Percentiles rank a stretch among this genome's conserved stretches.
Conservation (phyloP, 805 yeast species). For the Metschnikowia corniflorae region DNA sequence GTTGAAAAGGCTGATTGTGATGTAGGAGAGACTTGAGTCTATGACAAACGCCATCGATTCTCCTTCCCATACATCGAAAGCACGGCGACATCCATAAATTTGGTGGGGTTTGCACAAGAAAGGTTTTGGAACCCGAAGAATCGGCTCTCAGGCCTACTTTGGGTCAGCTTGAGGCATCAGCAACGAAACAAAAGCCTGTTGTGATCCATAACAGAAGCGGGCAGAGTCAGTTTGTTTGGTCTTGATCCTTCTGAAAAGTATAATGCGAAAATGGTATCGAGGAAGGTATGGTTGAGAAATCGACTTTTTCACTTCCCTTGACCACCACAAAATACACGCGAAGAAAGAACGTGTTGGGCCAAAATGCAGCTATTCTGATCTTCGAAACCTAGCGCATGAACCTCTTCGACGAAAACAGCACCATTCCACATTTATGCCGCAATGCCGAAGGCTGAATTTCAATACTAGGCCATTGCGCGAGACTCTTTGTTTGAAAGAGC, state of each 20-base stretch:
- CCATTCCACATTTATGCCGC: slow-evolving; percentile 2
- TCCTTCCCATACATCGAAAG: slow-evolving; percentile 8
- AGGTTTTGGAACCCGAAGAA: slow-evolving; percentile 5
- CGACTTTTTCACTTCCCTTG: slow-evolving; percentile 10
- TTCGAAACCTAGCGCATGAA: slow-evolving; percentile 7
- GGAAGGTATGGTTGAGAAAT: slow-evolving; percentile 8
- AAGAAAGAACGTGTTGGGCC: slow-evolving; percentile 8
- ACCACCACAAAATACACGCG: slow-evolving; percentile 12
- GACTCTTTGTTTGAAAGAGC: slow-evolving; percentile 5
- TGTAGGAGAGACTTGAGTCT: slow-evolving; percentile 14
- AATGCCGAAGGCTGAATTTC: slow-evolving; percentile 4
- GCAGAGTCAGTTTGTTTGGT: slow-evolving; percentile 10
- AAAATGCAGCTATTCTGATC: slow-evolving; percentile 1
- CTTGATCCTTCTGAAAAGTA: slow-evolving; percentile 14
- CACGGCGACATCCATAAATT: slow-evolving; percentile 7
- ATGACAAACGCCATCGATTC: slow-evolving; percentile 5
- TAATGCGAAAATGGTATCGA: slow-evolving; percentile 7
- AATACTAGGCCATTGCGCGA: not conserved
- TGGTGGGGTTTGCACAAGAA: slow-evolving; percentile 6
- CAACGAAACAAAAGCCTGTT: slow-evolving; percentile 14
- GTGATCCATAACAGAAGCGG: slow-evolving; percentile 7
- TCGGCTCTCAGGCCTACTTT: slow-evolving; percentile 5
- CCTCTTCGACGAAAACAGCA: slow-evolving; percentile 10
- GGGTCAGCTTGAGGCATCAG: slow-evolving; percentile 6
- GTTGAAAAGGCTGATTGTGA: slow-evolving; percentile 3